Evolutionary conservation across 2,329 filamentous ascomycete genomes (phyloP), one percentile per base, ranked within the genome.

Genomic region (Diaporthe batatas): DNA sequence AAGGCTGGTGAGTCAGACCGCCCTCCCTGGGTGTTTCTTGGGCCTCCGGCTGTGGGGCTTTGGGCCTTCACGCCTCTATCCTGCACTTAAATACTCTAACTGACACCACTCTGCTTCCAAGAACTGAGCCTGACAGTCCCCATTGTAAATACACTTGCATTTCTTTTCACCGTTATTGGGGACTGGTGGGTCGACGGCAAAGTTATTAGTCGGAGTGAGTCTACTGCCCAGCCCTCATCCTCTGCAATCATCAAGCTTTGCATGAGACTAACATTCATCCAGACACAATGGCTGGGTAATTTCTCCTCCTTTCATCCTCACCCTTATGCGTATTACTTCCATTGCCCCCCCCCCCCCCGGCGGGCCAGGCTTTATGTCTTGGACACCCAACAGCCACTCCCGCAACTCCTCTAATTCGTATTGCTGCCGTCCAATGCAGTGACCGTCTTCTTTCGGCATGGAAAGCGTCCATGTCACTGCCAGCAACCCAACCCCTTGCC

Each of bases 171-270:
- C 0, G 95, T 98, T 2, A 79, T 98, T 16, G 96, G 95, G 0
- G 96, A 98, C 78, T 98, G 95, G 95, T 97, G 92, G 86, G 94
- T 96, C 0, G 96, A 98, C 78, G 91, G 91, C 74, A 98, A 98
- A 81, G 93, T 95, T 1, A 97, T 98, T 75, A 93, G 91, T 77
- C 89, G 91, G 86, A 90, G 94, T 95, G 84, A 79, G 88, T 32
- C 44, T 39, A 59, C 49, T 42, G 25, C 23, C 65, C 16, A 18
- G 14, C 16, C 16, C 58, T 25, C 25, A 21, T 10, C 55, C 47
- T 8, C 29, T 55, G 12, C 18, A 23, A 36, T 1, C n/a, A 36
- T 18, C 14, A 2, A 51, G 25, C 44, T 51, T 16, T 12, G 59
- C 44, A 65, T 42, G 32, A 10, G 32, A 29, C 49, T 65, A 42